phyloP scores from a whole-genome alignment of 176 grass and related monocot genomes.

The Puccinellia tenuiflora region DNA sequence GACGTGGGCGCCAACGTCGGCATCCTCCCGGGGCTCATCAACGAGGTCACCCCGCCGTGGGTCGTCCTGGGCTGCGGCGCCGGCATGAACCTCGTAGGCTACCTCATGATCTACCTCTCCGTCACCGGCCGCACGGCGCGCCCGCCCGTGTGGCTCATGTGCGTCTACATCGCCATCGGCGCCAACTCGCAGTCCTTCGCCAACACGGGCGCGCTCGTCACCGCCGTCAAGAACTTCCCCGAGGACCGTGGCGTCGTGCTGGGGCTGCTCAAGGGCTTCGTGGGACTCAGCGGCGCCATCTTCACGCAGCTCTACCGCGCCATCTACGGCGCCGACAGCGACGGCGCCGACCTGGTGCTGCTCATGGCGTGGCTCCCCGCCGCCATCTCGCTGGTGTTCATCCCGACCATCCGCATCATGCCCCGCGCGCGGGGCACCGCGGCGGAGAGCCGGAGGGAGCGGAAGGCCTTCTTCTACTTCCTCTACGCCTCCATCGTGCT shows the following conservation, averaged over 20 bases:
- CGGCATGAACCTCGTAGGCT: conserved; percentile 65
- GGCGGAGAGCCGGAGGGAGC: conserved; percentile 20
- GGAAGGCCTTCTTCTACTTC: conserved; percentile 58
- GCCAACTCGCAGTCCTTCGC: conserved; percentile 76
- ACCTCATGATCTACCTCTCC: conserved; percentile 79
- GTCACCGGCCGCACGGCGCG: conserved; percentile 29
- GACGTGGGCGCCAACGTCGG: conserved; percentile 74
- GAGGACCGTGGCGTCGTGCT: conserved; percentile 63
- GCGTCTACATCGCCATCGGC: conserved; percentile 64
- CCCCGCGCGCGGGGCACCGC: neutral
- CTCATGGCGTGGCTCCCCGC: conserved; percentile 82
- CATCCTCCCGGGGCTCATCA: conserved; percentile 53
- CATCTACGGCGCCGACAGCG: conserved; percentile 43
- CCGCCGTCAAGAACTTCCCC: conserved; percentile 72
- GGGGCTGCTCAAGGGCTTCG: conserved; percentile 68
- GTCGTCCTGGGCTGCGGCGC: conserved; percentile 47
- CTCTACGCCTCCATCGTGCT: conserved; percentile 65
- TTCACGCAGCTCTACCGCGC: conserved; percentile 81
- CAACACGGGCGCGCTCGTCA: conserved; percentile 67
- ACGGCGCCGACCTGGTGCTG: conserved; percentile 51
- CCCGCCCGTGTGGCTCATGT: conserved; percentile 69
- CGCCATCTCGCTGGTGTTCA: conserved; percentile 55
- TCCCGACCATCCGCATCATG: conserved; percentile 68
- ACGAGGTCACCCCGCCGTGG: conserved; percentile 62
- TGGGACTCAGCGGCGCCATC: conserved; percentile 76